Evolutionary conservation across 208 protist genomes (phyloP).

Genomic region (Trypanosoma cruzi): DNA sequence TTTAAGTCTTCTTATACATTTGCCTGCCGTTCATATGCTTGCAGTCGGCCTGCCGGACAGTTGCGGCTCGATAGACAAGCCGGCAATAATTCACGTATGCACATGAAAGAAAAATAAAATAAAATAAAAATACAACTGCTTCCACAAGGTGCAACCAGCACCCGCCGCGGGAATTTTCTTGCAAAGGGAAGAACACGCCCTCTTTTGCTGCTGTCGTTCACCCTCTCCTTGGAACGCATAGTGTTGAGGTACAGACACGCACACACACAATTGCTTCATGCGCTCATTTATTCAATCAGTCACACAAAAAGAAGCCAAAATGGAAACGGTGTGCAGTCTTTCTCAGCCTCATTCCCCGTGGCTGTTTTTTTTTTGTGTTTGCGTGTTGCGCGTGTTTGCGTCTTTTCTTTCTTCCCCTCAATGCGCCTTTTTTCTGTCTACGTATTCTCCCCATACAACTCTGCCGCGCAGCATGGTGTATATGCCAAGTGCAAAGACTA

Average conservation of each 20-base stretch:
- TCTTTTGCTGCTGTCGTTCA: neutral
- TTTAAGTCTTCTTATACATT: too few relatives aligned
- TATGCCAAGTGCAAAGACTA: constrained; percentile 66
- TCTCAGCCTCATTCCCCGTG: constrained; percentile 1
- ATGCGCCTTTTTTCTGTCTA: neutral
- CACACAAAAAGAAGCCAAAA: constrained; percentile 9
- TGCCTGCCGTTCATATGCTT: too few relatives aligned
- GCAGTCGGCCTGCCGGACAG: neutral
- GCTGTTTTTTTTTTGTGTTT: neutral
- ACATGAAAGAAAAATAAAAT: neutral
- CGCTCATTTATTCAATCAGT: neutral
- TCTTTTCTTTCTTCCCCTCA: constrained; percentile 7
- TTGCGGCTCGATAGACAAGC: neutral
- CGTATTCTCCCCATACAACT: constrained; percentile 40
- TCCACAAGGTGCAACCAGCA: neutral
- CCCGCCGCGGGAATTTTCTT: neutral
- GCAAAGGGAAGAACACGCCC: neutral
- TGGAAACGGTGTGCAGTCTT: neutral
- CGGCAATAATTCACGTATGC: neutral
- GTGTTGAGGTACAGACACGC: neutral
- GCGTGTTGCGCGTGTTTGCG: neutral
- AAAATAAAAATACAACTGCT: neutral
- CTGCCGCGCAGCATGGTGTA: constrained; percentile 64
- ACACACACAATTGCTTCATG: neutral
- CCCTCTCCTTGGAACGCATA: neutral